Evolutionary conservation across 257 asterid species (phyloP).

Genomic region (Penstemon eatonii): DNA sequence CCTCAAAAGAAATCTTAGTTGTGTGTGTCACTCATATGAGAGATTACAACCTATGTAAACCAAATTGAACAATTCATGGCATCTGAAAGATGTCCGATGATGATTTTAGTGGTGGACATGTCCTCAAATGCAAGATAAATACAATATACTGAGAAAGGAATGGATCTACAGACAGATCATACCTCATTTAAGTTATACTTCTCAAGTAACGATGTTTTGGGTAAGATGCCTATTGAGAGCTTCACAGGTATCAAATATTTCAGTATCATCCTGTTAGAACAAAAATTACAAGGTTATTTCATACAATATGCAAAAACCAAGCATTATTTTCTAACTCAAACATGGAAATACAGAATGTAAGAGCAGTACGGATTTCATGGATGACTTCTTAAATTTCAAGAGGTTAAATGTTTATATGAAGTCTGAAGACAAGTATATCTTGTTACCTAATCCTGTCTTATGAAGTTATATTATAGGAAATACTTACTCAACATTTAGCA

Average conservation of each 20-base stretch:
- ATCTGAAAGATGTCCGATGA: neutral
- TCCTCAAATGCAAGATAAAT: constrained; percentile 6
- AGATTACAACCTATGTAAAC: neutral
- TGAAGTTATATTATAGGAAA: neutral
- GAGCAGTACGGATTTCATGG: neutral
- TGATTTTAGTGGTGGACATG: constrained; percentile 7
- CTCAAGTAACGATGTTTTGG: constrained; percentile 56
- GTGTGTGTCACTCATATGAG: constrained; percentile 11
- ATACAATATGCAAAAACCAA: constrained; percentile 2
- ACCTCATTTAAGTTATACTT: constrained; percentile 86
- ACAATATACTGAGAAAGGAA: neutral
- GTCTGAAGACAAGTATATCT: neutral
- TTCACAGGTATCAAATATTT: constrained; percentile 92
- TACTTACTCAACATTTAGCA: neutral
- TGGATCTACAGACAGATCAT: constrained; percentile 25
- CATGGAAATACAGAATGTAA: neutral
- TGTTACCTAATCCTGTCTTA: neutral
- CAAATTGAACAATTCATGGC: constrained; percentile 4
- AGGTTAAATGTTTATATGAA: neutral
- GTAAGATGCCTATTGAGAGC: constrained; percentile 87
- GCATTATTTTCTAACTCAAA: constrained; percentile 16
- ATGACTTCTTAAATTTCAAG: constrained; percentile 1
- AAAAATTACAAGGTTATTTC: constrained; percentile 25
- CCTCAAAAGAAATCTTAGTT: neutral
- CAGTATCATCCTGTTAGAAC: constrained; percentile 76